Evolutionary conservation across 257 asterid species (phyloP).

Genomic region (Ophiorrhiza pumila): DNA sequence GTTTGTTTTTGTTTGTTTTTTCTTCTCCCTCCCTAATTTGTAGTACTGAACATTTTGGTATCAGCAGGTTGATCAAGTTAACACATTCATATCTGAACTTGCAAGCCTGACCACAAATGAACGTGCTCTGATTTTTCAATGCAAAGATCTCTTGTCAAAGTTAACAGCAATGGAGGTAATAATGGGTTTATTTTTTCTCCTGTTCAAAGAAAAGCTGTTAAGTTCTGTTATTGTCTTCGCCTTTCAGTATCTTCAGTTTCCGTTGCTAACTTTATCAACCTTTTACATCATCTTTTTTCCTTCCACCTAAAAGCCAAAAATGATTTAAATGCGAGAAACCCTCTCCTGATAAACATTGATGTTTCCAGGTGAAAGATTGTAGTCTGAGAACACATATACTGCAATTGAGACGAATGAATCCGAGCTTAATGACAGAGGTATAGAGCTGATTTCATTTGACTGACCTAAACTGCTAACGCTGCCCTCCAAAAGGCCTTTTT

Average conservation of each 20-base stretch:
- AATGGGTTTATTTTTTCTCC: not conserved
- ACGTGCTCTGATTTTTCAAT: constrained; percentile 47
- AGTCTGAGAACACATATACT: constrained; percentile 57
- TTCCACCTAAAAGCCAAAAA: not conserved
- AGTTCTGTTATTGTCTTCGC: not conserved
- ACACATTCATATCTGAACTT: constrained; percentile 46
- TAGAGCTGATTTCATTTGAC: constrained; percentile 30
- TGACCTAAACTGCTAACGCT: constrained; percentile 40
- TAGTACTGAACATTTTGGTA: not conserved
- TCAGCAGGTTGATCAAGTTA: constrained; percentile 66
- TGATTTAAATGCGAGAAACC: not conserved
- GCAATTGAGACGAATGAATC: constrained; percentile 37
- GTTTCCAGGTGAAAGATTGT: constrained; percentile 53
- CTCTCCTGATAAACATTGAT: constrained; percentile 24
- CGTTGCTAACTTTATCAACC: not conserved
- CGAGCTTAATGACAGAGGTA: constrained; percentile 32
- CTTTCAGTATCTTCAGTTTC: not conserved
- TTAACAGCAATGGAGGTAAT: constrained; percentile 63
- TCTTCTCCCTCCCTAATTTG: not conserved
- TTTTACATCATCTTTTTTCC: not conserved
- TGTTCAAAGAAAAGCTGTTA: not conserved
- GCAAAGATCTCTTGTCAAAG: constrained; percentile 52
- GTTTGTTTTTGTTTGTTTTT: not conserved
- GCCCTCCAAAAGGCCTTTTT: constrained; percentile 14
- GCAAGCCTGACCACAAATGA: constrained; percentile 47